Conservation (phyloP, 2,329 filamentous ascomycete genomes). For the Penicillium rolfsii region DNA sequence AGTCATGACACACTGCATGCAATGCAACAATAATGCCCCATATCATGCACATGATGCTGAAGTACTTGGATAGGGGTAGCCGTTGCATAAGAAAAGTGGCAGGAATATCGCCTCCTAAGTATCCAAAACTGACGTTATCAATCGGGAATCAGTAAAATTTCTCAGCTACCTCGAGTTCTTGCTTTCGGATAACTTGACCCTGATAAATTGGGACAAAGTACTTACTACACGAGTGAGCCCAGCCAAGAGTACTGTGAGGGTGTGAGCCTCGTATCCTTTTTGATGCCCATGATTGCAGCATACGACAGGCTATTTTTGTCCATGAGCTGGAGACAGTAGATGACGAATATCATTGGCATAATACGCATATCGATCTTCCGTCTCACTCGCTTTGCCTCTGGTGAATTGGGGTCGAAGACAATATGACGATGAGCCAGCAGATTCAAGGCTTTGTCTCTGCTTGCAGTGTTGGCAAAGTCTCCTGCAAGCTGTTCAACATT, state of each 20-base stretch:
- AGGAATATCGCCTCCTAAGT: background rate
- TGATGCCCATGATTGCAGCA: background rate
- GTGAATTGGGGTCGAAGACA: background rate
- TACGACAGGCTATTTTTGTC: background rate
- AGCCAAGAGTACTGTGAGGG: background rate
- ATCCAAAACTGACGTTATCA: background rate
- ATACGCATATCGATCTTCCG: background rate
- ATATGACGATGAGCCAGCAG: background rate
- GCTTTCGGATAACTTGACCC: background rate
- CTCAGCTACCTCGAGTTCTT: background rate
- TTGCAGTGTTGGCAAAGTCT: background rate
- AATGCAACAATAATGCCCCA: conserved; percentile 2
- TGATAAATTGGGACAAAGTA: background rate
- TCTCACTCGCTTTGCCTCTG: background rate
- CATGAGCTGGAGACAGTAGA: background rate
- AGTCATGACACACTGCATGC: background rate
- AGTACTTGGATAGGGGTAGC: background rate
- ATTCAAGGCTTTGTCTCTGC: background rate
- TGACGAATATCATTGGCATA: background rate
- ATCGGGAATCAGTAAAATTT: background rate
- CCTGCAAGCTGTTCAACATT: background rate
- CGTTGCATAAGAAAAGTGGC: conserved; percentile 3
- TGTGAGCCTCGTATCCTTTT: background rate
- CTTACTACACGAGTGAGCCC: background rate
- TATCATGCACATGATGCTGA: conserved; percentile 2